Evolutionary conservation across 2,329 filamentous ascomycete genomes (phyloP).

Genomic region (Didymella keratinophila): DNA sequence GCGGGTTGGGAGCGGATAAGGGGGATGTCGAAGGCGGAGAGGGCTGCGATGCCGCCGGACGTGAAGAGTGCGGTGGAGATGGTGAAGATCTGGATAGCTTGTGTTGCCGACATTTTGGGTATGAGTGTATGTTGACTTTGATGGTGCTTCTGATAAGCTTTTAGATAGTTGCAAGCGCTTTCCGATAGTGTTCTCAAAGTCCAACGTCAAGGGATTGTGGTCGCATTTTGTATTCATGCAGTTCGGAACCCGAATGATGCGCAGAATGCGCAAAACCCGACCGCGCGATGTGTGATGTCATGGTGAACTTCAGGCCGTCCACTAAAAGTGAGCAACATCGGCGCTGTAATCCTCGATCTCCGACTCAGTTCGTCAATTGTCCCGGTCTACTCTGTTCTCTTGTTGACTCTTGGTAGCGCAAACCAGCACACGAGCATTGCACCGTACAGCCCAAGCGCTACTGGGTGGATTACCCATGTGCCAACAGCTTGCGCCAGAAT

Average conservation of each 20-base stretch:
- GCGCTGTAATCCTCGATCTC: background rate
- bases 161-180: background rate
- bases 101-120: constrained; percentile 20
- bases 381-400: constrained; percentile 65
- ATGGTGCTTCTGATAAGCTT: background rate
- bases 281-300: constrained; percentile 21
- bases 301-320: constrained; percentile 7
- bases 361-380: background rate
- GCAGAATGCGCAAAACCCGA: constrained; percentile 7
- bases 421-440: constrained; percentile 74
- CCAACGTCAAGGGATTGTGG: background rate
- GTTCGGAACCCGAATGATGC: constrained; percentile 14
- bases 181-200: too few species aligned
- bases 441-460: constrained; percentile 70
- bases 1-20: constrained; percentile 46
- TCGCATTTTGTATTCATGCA: constrained; percentile 6
- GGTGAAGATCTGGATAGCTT: constrained; percentile 36
- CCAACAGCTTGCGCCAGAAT: constrained; percentile 68
- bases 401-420: constrained; percentile 62
- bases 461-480: constrained; percentile 70
- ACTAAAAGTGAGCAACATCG: constrained; percentile 3
- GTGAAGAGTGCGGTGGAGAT: constrained; percentile 45
- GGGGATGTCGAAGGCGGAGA: constrained; percentile 47
- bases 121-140: background rate
- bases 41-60: constrained; percentile 45